phyloP scores from a whole-genome alignment of 306 rosid genomes.

The Ormosia semicastrata region DNA sequence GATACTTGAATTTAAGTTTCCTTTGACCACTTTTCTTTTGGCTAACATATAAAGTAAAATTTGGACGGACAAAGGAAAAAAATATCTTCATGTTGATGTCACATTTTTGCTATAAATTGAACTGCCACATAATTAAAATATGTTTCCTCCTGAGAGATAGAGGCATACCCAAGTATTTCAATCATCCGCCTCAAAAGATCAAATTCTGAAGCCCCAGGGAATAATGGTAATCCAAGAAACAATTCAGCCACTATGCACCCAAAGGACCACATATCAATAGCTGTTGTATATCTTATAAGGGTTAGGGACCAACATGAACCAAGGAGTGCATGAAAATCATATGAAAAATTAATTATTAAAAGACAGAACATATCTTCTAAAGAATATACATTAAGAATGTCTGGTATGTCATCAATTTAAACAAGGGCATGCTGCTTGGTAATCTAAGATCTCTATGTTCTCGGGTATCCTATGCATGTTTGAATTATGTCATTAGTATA shows the following conservation, averaged over 20 bases:
- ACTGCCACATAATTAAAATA: not conserved
- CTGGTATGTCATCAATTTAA: slow-evolving; percentile 6
- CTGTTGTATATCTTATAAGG: slow-evolving; percentile 77
- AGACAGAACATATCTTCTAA: not conserved
- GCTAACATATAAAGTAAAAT: slow-evolving; percentile 5
- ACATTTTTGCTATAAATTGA: slow-evolving; percentile 13
- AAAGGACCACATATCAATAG: slow-evolving; percentile 99
- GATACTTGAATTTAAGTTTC: slow-evolving; percentile 6
- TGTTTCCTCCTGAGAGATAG: slow-evolving; percentile 14
- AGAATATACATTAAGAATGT: slow-evolving; percentile 5
- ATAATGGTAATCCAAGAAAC: slow-evolving; percentile 94
- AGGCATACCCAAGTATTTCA: slow-evolving; percentile 88
- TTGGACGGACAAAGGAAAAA: not conserved
- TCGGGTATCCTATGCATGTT: not conserved
- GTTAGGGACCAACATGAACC: slow-evolving; percentile 50
- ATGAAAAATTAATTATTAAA: not conserved
- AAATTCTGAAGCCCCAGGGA: slow-evolving; percentile 98
- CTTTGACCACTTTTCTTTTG: slow-evolving; percentile 4
- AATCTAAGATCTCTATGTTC: slow-evolving; percentile 15
- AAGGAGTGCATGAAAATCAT: not conserved
- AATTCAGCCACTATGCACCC: slow-evolving; percentile 99
- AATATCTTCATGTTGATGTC: slow-evolving; percentile 8
- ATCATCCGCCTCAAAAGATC: slow-evolving; percentile 93
- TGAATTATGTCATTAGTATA: not conserved
- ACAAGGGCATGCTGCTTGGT: not conserved